Evolutionary conservation across 2,329 filamentous ascomycete genomes (phyloP), one percentile per base, ranked within the genome.

Genomic region (Plenodomus biglobosus): DNA sequence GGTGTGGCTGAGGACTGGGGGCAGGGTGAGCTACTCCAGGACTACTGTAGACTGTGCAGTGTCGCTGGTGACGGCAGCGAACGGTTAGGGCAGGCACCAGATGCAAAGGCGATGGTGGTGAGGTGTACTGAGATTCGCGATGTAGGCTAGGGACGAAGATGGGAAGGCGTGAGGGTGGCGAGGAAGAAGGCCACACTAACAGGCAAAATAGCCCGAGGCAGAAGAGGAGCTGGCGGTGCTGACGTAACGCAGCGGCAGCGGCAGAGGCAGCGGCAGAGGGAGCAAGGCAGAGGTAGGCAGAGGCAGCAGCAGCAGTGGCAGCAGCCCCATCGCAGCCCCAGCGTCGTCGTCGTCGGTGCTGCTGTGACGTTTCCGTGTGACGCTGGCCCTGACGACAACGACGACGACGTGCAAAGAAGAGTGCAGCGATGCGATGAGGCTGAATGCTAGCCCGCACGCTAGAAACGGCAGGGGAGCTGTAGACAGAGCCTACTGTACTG

Each of bases 41-140:
- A 10, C 22, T 24, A 24, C 22, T 24, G 27, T 15, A 15, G 22
- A 24, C 27, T 32, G 27, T 6, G 27, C 15, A 18, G 35, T 8
- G 7, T 55, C 38, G 43, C 20, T 50, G 52, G 51, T 50, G 59
- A 61, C 53, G 55, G 52, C 49, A 55, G 52, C 58, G n/a, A n/a
- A n/a, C n/a, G n/a, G 58, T 59, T 64, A 59, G 61, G 54, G 61
- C 59, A 59, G 61, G 61, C 59, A 62, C 58, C 52, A 40, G 48
- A 52, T 52, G 48, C 54, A 49, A 43, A 49, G 45, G 50, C 50
- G 48, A 50, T 54, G 56, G 52, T 60, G 58, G 58, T 53, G 61
- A 56, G 59, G 45, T 50, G 48, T 32, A 59, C 52, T 61, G 55
- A 70, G 67, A 70, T 69, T 69, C 61, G 68, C 68, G 67, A 70